Percentiles rank a stretch among this genome's conserved stretches.
Evolutionary conservation across 2,329 filamentous ascomycete species (phyloP).

Genomic region (Ascochyta lentis): DNA sequence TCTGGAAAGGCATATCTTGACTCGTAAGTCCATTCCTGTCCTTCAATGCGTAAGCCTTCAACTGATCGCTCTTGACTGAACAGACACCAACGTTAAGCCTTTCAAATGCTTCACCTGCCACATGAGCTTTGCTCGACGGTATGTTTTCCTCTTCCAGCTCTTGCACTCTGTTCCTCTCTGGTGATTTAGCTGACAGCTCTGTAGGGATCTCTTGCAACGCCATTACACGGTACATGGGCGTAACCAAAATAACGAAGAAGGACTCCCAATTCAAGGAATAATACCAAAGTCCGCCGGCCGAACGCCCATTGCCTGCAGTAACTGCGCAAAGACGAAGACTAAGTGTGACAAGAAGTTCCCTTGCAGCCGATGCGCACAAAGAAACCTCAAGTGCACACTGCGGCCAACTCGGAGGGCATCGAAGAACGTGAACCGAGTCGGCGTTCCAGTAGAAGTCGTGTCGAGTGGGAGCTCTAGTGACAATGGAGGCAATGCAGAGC

Average conservation of each 20-base stretch:
- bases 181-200: constrained; percentile 19
- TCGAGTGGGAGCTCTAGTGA: constrained; percentile 46
- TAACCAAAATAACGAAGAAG: constrained; percentile 58
- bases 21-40: constrained; percentile 49
- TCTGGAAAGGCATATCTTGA: constrained; percentile 60
- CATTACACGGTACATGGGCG: constrained; percentile 61
- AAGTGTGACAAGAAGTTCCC: constrained; percentile 63
- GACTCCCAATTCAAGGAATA: constrained; percentile 56
- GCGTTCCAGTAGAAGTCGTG: constrained; percentile 28
- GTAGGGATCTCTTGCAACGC: constrained; percentile 59
- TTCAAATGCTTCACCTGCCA: constrained; percentile 63
- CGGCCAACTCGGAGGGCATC: constrained; percentile 57
- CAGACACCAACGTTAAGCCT: constrained; percentile 62
- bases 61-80: constrained; percentile 7
- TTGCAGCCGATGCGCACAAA: constrained; percentile 59
- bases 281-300: constrained; percentile 60
- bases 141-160: constrained; percentile 28
- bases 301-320: constrained; percentile 61
- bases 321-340: constrained; percentile 62
- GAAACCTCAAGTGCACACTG: constrained; percentile 56
- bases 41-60: constrained; percentile 11
- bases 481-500: constrained; percentile 39
- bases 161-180: background rate
- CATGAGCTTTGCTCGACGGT: constrained; percentile 62
- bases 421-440: constrained; percentile 48